phyloP scores from a whole-genome alignment of 2,329 filamentous ascomycete species.

The Sclerotinia minor region DNA sequence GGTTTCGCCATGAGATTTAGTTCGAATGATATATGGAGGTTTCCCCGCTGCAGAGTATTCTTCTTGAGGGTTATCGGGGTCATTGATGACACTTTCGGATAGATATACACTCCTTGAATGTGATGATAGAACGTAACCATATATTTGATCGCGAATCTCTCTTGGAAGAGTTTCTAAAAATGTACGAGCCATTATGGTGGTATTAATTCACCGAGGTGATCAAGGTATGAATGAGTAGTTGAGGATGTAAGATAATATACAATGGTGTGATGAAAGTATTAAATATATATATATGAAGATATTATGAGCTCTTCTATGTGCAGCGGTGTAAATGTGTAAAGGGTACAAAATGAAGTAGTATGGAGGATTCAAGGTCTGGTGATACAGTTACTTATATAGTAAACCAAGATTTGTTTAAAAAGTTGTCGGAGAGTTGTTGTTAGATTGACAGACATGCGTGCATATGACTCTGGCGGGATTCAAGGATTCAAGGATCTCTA shows the following conservation, averaged over 20 bases:
- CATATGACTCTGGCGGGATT: background rate
- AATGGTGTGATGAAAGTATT: background rate
- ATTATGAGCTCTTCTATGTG: background rate
- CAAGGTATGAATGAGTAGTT: too few species aligned
- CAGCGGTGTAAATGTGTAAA: slow-evolving; percentile 1
- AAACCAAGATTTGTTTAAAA: background rate
- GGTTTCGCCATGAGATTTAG: slow-evolving; percentile 17
- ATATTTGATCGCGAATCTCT: slow-evolving; percentile 27
- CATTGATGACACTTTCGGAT: slow-evolving; percentile 10
- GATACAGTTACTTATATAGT: slow-evolving; percentile 8
- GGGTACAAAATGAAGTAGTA: slow-evolving; percentile 7
- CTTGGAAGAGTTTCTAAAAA: slow-evolving; percentile 24
- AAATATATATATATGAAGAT: slow-evolving; percentile 5
- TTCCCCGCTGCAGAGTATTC: slow-evolving; percentile 8
- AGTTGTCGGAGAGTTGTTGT: slow-evolving; percentile 7
- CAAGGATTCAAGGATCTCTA: background rate
- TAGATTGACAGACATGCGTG: slow-evolving; percentile 13
- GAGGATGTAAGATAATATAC: background rate
- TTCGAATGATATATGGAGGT: slow-evolving; percentile 21
- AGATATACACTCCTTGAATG: slow-evolving; percentile 14
- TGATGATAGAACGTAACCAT: slow-evolving; percentile 24
- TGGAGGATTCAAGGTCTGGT: slow-evolving; percentile 8
- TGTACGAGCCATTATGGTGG: slow-evolving; percentile 7
- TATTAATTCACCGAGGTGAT: slow-evolving; percentile 2
- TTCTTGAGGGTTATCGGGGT: slow-evolving; percentile 15